Percentiles rank a stretch among this genome's conserved stretches.
phyloP scores from a whole-genome alignment of 805 yeast species.

The Candida orba region DNA sequence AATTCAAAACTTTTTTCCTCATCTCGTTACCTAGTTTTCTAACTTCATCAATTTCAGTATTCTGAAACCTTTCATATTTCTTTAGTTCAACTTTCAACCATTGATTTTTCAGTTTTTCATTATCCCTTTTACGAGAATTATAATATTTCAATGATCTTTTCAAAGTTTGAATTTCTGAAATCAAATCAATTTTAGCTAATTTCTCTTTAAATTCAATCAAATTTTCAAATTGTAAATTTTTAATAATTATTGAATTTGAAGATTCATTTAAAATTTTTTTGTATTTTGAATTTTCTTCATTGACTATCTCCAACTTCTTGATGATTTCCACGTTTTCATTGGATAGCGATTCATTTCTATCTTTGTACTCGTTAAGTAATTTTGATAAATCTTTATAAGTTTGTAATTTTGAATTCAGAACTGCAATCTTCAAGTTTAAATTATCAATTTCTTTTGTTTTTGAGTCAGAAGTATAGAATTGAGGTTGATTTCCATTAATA shows the following conservation, averaged over 20 bases:
- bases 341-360: slow-evolving; percentile 14
- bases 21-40: slow-evolving; percentile 16
- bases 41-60: slow-evolving; percentile 13
- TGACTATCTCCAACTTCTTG: slow-evolving; percentile 10
- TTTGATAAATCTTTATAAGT: slow-evolving; percentile 26
- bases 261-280: slow-evolving; percentile 6
- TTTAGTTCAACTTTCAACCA: slow-evolving; percentile 12
- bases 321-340: slow-evolving; percentile 11
- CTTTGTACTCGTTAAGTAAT: slow-evolving; percentile 19
- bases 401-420: slow-evolving; percentile 37
- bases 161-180: slow-evolving; percentile 39
- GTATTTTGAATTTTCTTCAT: slow-evolving; percentile 17
- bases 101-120: background rate
- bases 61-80: slow-evolving; percentile 3
- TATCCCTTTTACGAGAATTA: background rate
- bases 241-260: slow-evolving; percentile 19
- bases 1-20: slow-evolving; percentile 4
- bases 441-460: slow-evolving; percentile 29
- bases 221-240: slow-evolving; percentile 27
- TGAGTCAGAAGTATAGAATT: background rate
- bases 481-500: slow-evolving; percentile 6
- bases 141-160: slow-evolving; percentile 23
- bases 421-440: slow-evolving; percentile 35
- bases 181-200: slow-evolving; percentile 29
- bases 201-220: slow-evolving; percentile 29